Evolutionary conservation across 495 filamentous ascomycete species (phyloP).

Genomic region (Pseudomonodictys pantanalensis): DNA sequence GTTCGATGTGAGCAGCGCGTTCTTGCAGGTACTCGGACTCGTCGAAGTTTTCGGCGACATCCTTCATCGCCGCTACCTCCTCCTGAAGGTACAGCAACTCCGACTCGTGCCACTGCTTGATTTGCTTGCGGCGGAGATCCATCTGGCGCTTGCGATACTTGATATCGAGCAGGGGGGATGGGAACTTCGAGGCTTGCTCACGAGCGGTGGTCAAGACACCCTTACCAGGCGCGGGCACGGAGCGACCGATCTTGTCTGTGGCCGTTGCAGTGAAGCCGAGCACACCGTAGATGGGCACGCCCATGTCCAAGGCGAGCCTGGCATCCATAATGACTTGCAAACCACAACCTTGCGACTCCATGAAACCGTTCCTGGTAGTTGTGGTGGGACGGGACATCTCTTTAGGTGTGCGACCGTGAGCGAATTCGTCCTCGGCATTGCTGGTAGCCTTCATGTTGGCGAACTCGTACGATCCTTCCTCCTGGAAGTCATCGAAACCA

Average conservation of each 20-base stretch:
- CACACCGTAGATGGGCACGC: slow-evolving; percentile 94
- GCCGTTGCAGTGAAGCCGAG: slow-evolving; percentile 94
- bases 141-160: slow-evolving; percentile 95
- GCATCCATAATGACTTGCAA: slow-evolving; percentile 98
- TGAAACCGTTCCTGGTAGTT: slow-evolving; percentile 94
- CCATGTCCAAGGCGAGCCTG: slow-evolving; percentile 94
- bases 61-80: slow-evolving; percentile 86
- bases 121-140: slow-evolving; percentile 83
- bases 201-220: slow-evolving; percentile 97
- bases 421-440: slow-evolving; percentile 94
- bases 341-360: slow-evolving; percentile 99
- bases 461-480: slow-evolving; percentile 98
- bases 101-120: slow-evolving; percentile 92
- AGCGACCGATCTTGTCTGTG: slow-evolving; percentile 97
- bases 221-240: slow-evolving; percentile 91
- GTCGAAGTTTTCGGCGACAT: slow-evolving; percentile 70
- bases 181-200: slow-evolving; percentile 85
- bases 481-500: slow-evolving; percentile 98
- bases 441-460: slow-evolving; percentile 99
- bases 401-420: slow-evolving; percentile 86
- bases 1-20: slow-evolving; percentile 79
- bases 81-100: slow-evolving; percentile 90
- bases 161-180: slow-evolving; percentile 91
- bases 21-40: slow-evolving; percentile 84
- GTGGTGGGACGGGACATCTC: slow-evolving; percentile 99